phyloP scores from a whole-genome alignment of 169 alveolate genomes.

The Eimeria acervulina region DNA sequence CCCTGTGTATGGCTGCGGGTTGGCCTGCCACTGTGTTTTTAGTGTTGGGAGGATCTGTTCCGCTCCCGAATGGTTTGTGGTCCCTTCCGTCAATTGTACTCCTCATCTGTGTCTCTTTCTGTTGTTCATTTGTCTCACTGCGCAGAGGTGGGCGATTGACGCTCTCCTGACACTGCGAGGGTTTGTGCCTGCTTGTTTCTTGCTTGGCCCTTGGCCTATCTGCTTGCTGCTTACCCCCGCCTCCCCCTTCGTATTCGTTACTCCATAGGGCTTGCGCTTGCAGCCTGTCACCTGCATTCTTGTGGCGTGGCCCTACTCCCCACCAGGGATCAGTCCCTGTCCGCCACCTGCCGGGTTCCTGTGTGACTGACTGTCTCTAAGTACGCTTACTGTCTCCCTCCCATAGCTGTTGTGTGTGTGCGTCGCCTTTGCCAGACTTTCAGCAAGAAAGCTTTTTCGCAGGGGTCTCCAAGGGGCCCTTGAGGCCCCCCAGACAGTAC shows the following conservation, averaged over 20 bases:
- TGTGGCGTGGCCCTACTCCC: not conserved
- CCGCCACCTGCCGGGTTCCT: not conserved
- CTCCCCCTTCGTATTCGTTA: not conserved
- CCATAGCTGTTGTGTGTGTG: not conserved
- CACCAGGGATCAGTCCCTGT: not conserved
- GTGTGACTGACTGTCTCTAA: not conserved
- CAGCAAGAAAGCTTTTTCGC: slow-evolving; percentile 43
- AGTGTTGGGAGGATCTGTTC: not conserved
- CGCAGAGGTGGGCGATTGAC: not conserved
- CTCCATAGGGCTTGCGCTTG: not conserved
- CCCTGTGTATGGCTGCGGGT: not conserved
- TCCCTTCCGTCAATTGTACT: not conserved
- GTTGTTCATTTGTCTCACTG: not conserved
- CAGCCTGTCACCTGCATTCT: not conserved
- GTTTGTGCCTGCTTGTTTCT: not conserved
- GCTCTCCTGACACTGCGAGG: not conserved
- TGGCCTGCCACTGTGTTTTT: not conserved
- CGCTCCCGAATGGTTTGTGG: not conserved
- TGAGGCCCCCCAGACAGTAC: slow-evolving; percentile 49
- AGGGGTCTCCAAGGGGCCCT: slow-evolving; percentile 31
- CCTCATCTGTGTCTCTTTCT: not conserved
- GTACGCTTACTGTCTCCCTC: not conserved
- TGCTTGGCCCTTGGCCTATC: not conserved
- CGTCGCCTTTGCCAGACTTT: slow-evolving; percentile 5
- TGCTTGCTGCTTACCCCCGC: not conserved